Base-by-base conservation (phyloP, 148 eudicot genomes). In the Chenopodium berlandieri region DNA sequence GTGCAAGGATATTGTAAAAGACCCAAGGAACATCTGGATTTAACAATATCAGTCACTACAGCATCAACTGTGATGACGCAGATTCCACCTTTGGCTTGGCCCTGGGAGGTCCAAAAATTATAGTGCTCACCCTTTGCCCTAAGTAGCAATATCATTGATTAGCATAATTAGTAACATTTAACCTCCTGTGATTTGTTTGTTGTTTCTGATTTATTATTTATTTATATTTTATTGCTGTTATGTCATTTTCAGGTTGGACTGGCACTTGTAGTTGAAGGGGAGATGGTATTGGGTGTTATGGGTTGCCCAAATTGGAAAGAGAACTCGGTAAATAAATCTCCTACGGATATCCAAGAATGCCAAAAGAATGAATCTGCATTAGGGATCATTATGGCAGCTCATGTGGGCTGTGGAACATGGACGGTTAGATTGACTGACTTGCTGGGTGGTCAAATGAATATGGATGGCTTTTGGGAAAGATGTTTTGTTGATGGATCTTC, bases 231-330 rank as follows among this genome's bases (percentile, higher is more conserved):
- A 54, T 72, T 73, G 34, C 50, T 68, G 22, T 71, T n/a, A 40
- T 40, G 74, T 56, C 25, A 44, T 54, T 83, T 88, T 85, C 78
- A 96, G 99, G 97, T 96, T 68, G 98, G 98, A 69, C 80, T 96
- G 89, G 92, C 99, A 52, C 95, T 96, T 84, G 81, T 96, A 54
- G 97, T 96, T 32, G 93, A 92, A 84, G 99, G 97, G 71, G 85
- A 94, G 82, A 86, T 92, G 82, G 99, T 94, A 10, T 70, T 96
- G 83, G 98, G 98, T 58, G 97, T 94, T 66, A 96, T 96, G 98
- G 99, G 99, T 77, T 94, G 98, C 87, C 99, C 98, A 65, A 92
- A 92, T 48, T 96, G 99, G 99, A 86, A 79, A 77, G 93, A 86
- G 40, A 83, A 82, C 52, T 50, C 75, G 52, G 64, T 66, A 46